Evolutionary conservation across 495 filamentous ascomycete species (phyloP).

Genomic region (Neurospora tetrasperma): DNA sequence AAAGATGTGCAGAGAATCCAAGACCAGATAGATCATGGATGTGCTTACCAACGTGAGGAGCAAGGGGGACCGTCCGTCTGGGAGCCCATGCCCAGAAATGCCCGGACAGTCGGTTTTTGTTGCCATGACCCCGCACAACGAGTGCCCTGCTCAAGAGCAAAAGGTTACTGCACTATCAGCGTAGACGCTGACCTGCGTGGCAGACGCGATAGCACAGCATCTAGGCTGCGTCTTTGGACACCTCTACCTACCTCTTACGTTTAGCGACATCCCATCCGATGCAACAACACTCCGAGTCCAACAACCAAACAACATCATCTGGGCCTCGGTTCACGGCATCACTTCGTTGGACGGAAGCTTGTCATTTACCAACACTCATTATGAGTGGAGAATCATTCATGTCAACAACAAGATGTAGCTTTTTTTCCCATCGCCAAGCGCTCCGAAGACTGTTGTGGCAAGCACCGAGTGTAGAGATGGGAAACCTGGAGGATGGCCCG

Average conservation of each 20-base stretch:
- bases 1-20: background rate
- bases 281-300: background rate
- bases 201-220: background rate
- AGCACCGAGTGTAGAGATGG: background rate
- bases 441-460: background rate
- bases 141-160: background rate
- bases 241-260: too few species aligned
- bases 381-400: background rate
- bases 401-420: background rate
- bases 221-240: background rate
- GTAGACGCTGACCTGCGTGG: rapidly evolving
- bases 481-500: constrained; percentile 13
- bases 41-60: background rate
- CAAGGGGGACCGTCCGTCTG: background rate
- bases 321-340: background rate
- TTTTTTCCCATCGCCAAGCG: background rate
- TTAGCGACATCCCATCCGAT: background rate
- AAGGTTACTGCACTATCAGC: background rate
- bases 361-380: background rate
- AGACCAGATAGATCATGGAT: background rate
- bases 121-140: background rate
- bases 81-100: background rate
- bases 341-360: background rate
- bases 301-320: background rate
- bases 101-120: background rate